These are phyloP conservation scores for Aspergillus jensenii DNA, from an alignment of 2,329 filamentous ascomycete species.

Conservation along the genomic window DNA sequence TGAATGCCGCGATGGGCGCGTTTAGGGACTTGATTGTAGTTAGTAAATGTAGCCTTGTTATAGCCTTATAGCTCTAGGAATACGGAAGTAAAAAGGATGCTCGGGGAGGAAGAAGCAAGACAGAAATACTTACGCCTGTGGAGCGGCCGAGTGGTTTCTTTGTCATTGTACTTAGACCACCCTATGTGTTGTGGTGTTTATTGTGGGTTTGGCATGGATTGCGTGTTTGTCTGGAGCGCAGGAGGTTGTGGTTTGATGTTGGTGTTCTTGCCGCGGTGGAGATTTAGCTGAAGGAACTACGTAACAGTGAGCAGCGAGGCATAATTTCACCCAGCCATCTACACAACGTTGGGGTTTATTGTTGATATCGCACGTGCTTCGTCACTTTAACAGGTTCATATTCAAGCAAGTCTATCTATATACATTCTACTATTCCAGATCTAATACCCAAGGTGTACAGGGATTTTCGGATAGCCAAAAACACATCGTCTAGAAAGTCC, in stretches of 20 bases:
- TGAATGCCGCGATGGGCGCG: constrained; percentile 62
- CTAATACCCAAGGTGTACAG: background rate
- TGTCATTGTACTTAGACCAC: constrained; percentile 10
- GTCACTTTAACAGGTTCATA: background rate
- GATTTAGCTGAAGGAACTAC: background rate
- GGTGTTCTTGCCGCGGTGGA: background rate
- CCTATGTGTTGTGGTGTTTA: background rate
- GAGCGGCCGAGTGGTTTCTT: constrained; percentile 21
- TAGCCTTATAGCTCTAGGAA: too few species aligned
- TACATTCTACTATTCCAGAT: constrained; percentile 1
- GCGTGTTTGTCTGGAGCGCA: background rate
- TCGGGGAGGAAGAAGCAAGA: background rate
- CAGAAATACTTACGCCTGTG: constrained; percentile 19
- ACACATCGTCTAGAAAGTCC: background rate
- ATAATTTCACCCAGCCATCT: background rate
- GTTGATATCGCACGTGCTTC: background rate
- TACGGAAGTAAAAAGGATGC: background rate
- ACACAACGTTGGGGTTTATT: background rate
- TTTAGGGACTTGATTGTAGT: constrained; percentile 48
- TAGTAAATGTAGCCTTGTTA: background rate
- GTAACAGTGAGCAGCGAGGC: background rate
- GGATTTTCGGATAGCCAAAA: background rate
- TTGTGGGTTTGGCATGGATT: background rate
- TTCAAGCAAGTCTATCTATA: constrained; percentile 4
- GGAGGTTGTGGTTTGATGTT: background rate